phyloP scores from a whole-genome alignment of 306 rosid genomes.

The Casuarina equisetifolia region DNA sequence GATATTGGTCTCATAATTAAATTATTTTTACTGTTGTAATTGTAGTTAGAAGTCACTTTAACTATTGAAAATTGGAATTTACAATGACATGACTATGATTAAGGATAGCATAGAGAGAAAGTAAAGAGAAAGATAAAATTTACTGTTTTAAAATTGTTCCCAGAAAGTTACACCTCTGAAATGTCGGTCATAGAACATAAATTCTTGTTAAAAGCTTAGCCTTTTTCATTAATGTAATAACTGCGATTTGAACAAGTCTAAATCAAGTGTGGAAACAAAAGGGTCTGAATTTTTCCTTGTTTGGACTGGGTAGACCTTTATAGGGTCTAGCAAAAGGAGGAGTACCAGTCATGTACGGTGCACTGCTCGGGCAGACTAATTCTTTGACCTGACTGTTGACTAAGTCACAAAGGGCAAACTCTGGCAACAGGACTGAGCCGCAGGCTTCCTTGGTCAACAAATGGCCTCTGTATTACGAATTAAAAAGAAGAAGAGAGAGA shows the following conservation, averaged over 20 bases:
- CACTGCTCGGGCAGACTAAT: background rate
- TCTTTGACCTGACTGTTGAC: background rate
- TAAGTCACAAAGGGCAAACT: background rate
- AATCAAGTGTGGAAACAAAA: background rate
- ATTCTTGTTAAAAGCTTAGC: no score
- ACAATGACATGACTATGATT: no score
- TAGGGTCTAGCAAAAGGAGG: background rate
- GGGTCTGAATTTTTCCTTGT: background rate
- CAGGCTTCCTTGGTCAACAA: background rate
- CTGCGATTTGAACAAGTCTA: background rate
- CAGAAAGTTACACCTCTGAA: no score
- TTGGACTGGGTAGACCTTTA: background rate
- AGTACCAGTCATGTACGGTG: background rate
- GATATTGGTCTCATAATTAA: background rate
- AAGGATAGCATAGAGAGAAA: no score
- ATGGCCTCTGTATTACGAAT: background rate
- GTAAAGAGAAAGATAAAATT: no score
- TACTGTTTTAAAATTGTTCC: no score
- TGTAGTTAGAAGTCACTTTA: no score
- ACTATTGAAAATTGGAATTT: no score
- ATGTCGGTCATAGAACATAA: no score
- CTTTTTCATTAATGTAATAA: no score
- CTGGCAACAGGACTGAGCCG: background rate
- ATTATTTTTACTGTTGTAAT: no score
- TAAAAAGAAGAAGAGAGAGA: background rate